Conservation (phyloP, 306 rosid species). For the Vigna trinervia region DNA sequence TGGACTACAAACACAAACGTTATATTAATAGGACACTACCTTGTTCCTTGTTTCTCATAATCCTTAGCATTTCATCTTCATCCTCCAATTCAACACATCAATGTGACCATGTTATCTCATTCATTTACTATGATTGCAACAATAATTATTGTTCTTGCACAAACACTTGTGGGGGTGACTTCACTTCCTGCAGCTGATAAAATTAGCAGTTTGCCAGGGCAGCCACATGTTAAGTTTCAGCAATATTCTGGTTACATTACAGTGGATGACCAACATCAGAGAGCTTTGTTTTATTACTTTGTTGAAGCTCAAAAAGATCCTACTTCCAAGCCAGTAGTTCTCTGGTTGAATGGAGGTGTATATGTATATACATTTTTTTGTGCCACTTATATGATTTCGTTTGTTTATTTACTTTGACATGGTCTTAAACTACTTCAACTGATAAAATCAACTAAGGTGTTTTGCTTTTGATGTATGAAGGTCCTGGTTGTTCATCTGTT, state of each 20-base stretch:
- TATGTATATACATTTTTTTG: not conserved
- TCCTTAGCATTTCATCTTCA: not conserved
- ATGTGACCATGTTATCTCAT: slow-evolving; percentile 40
- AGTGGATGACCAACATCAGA: slow-evolving; percentile 42
- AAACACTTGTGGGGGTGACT: not conserved
- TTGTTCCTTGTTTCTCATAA: not conserved
- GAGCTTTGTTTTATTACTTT: slow-evolving; percentile 55
- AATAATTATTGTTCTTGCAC: slow-evolving; percentile 17
- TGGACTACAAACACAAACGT: not conserved
- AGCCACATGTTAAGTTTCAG: slow-evolving; percentile 48
- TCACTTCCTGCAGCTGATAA: slow-evolving; percentile 43
- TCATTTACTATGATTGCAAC: slow-evolving; percentile 49
- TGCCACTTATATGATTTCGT: not conserved
- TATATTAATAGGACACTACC: not conserved
- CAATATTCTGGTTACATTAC: slow-evolving; percentile 53
- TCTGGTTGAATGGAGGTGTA: slow-evolving; percentile 57
- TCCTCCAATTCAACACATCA: not conserved
- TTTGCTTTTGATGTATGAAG: slow-evolving; percentile 43
- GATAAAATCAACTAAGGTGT: not conserved
- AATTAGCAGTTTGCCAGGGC: slow-evolving; percentile 44
- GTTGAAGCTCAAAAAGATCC: slow-evolving; percentile 48
- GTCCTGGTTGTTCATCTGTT: slow-evolving; percentile 79
- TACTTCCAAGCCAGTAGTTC: slow-evolving; percentile 52
- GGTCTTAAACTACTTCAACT: not conserved
- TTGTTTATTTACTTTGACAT: not conserved